A percentile compares a stretch with the other conserved stretches of the same genome.
These are phyloP conservation scores for Aureobasidium leucospermi DNA, from an alignment of 2,329 filamentous ascomycete genomes.

Conservation along the genomic window DNA sequence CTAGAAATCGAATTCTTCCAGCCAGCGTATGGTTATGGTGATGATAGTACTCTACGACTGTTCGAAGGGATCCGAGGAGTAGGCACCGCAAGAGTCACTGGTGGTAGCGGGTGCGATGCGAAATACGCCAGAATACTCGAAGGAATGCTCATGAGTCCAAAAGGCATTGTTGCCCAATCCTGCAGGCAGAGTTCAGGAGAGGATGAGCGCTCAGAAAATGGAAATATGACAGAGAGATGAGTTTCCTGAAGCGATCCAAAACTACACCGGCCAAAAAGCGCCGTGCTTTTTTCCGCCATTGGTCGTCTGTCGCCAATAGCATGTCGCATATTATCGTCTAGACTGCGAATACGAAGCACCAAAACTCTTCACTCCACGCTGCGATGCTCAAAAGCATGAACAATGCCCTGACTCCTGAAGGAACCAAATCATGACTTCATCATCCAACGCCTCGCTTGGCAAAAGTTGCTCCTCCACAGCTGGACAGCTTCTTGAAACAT, in stretches of 20 bases:
- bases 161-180: not conserved
- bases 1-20: slow-evolving; percentile 46
- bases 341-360: not conserved
- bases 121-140: slow-evolving; percentile 39
- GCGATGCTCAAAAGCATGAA: not conserved
- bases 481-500: not conserved
- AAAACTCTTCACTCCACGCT: not conserved
- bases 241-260: not conserved
- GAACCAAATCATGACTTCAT: slow-evolving; percentile 6
- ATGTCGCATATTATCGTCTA: not conserved
- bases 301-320: not conserved
- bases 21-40: slow-evolving; percentile 36
- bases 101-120: slow-evolving; percentile 32
- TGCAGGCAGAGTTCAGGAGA: not conserved
- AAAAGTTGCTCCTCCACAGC: not conserved
- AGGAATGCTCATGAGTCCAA: slow-evolving; percentile 33
- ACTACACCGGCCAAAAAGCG: not conserved
- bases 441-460: slow-evolving; percentile 4
- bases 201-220: not conserved
- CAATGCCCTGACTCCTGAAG: not conserved
- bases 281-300: not conserved
- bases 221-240: not conserved
- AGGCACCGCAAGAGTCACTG: slow-evolving; percentile 34
- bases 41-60: slow-evolving; percentile 35
- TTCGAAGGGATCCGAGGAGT: slow-evolving; percentile 43